Conservation (phyloP, 2,329 filamentous ascomycete species). For the Clarireedia hainanense region DNA sequence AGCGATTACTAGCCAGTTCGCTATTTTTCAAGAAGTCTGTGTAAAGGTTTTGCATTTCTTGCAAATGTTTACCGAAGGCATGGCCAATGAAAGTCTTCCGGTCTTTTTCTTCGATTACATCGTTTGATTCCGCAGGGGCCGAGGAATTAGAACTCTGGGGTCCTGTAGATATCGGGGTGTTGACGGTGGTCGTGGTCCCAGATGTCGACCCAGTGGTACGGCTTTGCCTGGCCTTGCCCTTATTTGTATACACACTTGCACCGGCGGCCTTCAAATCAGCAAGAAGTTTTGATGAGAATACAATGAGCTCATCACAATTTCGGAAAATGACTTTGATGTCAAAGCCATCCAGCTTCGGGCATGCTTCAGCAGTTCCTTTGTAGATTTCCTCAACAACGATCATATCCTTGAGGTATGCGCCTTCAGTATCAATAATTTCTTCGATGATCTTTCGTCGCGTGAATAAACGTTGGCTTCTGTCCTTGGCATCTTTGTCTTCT, state of each 20-base stretch:
- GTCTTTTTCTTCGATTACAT: slow-evolving; percentile 27
- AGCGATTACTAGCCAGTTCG: slow-evolving; percentile 51
- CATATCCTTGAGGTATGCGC: slow-evolving; percentile 88
- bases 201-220: slow-evolving; percentile 6
- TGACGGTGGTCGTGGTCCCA: slow-evolving; percentile 3
- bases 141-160: slow-evolving; percentile 19
- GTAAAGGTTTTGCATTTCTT: slow-evolving; percentile 52
- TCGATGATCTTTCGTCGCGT: slow-evolving; percentile 81
- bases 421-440: slow-evolving; percentile 88
- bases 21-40: slow-evolving; percentile 57
- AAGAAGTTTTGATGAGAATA: slow-evolving; percentile 75
- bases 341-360: slow-evolving; percentile 68
- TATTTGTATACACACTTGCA: slow-evolving; percentile 64
- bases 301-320: slow-evolving; percentile 84
- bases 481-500: slow-evolving; percentile 37
- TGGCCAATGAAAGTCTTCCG: slow-evolving; percentile 26
- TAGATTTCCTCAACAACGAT: slow-evolving; percentile 97
- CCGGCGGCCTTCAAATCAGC: slow-evolving; percentile 74
- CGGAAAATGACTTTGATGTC: slow-evolving; percentile 88
- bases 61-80: slow-evolving; percentile 39
- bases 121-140: slow-evolving; percentile 21
- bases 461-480: slow-evolving; percentile 63
- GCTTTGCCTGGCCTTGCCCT: slow-evolving; percentile 34
- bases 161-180: slow-evolving; percentile 12
- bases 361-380: slow-evolving; percentile 81